These are phyloP conservation scores for Odonthalia washingtoniensis DNA, from an alignment of 31 red algal species.

Conservation along the genomic window DNA sequence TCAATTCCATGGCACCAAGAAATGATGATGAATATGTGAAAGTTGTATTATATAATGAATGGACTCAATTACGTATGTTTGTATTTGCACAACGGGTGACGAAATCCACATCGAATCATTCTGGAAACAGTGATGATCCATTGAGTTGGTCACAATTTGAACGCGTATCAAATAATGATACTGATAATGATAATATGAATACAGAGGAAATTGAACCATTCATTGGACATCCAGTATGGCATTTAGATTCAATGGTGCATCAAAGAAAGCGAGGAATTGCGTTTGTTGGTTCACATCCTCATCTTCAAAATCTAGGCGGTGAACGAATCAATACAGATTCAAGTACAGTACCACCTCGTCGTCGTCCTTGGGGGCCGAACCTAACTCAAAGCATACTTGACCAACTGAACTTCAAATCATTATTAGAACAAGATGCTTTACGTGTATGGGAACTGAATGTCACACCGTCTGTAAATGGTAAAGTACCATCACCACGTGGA, in stretches of 20 bases:
- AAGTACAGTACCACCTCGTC: not conserved
- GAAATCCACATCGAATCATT: conserved; percentile 32
- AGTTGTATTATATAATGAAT: conserved; percentile 60
- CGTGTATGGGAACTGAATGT: conserved; percentile 52
- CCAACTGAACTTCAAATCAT: conserved; percentile 47
- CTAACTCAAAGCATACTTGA: conserved; percentile 11
- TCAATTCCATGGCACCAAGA: conserved; percentile 1
- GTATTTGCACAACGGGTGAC: conserved; percentile 50
- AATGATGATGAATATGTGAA: conserved; percentile 50
- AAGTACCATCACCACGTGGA: conserved; percentile 11
- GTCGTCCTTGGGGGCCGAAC: not conserved
- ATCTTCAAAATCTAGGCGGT: conserved; percentile 41
- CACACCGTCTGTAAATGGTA: conserved; percentile 48
- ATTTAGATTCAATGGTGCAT: conserved; percentile 50
- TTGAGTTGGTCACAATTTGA: conserved; percentile 40
- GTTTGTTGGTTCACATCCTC: conserved; percentile 38
- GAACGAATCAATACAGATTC: not conserved
- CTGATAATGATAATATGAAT: not conserved
- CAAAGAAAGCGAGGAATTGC: conserved; percentile 19
- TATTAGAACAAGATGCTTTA: conserved; percentile 16
- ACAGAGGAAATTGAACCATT: not conserved
- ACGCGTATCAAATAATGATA: not conserved
- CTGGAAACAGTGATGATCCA: conserved; percentile 26
- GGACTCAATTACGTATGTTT: conserved; percentile 48
- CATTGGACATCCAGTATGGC: conserved; percentile 30